Base-by-base conservation (phyloP, 2,329 filamentous ascomycete genomes). In the Sphaerulina populicola region DNA sequence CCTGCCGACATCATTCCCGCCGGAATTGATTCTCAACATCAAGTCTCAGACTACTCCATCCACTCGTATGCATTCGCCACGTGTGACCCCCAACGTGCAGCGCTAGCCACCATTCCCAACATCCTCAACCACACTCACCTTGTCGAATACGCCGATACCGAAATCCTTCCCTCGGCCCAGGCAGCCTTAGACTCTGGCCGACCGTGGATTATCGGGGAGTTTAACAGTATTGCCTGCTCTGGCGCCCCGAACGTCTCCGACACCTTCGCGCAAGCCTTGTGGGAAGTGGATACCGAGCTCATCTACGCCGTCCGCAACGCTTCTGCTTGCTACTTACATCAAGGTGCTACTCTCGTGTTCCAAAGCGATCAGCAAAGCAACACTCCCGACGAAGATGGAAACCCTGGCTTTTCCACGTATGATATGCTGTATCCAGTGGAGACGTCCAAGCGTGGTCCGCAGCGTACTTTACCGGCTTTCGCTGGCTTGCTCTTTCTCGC, bases 201-300 rank as follows among this genome's bases (percentile, higher is more conserved):
- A n/a, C 49, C 53, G 1, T 65, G 63, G 63, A 57, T 64, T 42
- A 64, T 71, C 12, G 70, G 68, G 35, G 70, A 72, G 52, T 69
- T 68, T 59, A 72, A 71, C 61, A 68, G 65, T 4, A 68, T 72
- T 43, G 65, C 69, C 5, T 72, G 69, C 53, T 64, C 62, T n/a
- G 70, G 70, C 6, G 64, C 63, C 23, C 67, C 68, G 0, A 64
- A 64, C 49, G 68, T 72, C n/a, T 67, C 66, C 2, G 69, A 72
- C 52, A 70, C 68, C 0, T 71, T 71, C 47, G 68, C 67, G 1
- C 65, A 71, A 49, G 69, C 70, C 0, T 59, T 72, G 2, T 71
- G 70, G 69, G 64, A 68, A 12, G 62, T 68, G 8, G 68, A 71
- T 44, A 67, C 64, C 0, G 62, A 69, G 36, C 59, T 72, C 12